A percentile compares a stretch with the other conserved stretches of the same genome.
Conservation (phyloP, 371 early-diverging fungal genomes). For the Rhizopus microsporus region DNA sequence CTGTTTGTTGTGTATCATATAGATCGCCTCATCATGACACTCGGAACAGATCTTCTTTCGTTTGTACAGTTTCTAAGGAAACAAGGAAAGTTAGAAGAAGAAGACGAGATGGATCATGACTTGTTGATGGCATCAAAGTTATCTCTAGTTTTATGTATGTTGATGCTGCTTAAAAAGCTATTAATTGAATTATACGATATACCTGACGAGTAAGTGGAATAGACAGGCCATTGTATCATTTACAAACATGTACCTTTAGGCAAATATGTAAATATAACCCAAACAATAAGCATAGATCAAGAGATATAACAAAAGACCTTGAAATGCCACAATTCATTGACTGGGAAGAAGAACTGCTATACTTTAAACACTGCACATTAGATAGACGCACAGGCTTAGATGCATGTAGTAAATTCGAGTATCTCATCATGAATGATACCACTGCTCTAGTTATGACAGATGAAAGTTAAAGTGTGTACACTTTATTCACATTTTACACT, state of each 20-base stretch:
- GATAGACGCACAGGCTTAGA: conserved; percentile 16
- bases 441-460: conserved; percentile 12
- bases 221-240: not conserved
- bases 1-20: conserved; percentile 68
- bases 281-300: conserved; percentile 6
- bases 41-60: conserved; percentile 62
- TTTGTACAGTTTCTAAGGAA: conserved; percentile 41
- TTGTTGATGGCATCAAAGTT: conserved; percentile 35
- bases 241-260: conserved; percentile 5
- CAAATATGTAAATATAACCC: conserved; percentile 24
- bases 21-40: conserved; percentile 68
- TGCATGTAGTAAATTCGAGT: conserved; percentile 31
- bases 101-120: conserved; percentile 8
- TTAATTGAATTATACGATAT: conserved; percentile 66
- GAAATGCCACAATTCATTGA: conserved; percentile 20
- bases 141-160: conserved; percentile 53
- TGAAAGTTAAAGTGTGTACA: not conserved
- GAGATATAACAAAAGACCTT: conserved; percentile 22
- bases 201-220: conserved; percentile 56
- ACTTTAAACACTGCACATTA: conserved; percentile 15
- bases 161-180: conserved; percentile 60
- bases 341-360: conserved; percentile 26
- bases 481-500: too few species aligned
- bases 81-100: conserved; percentile 13
- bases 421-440: conserved; percentile 24